Base-by-base conservation (phyloP, 306 rosid species). In the Acacia acuminata region DNA sequence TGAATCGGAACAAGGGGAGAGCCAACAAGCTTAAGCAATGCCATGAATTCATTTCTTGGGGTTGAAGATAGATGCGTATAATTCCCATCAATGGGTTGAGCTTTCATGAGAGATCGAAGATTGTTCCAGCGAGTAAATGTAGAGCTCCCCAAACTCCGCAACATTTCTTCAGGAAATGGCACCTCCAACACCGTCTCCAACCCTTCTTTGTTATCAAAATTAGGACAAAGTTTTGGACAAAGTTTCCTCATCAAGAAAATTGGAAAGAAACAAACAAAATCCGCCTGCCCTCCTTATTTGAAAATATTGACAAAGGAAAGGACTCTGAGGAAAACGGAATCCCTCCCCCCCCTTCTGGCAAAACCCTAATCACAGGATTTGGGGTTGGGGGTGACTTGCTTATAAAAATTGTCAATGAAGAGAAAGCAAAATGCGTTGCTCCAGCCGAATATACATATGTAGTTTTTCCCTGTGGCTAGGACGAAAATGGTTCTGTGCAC, bases 161-260 rank as follows among this genome's bases (percentile, higher is more conserved):
- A 86, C 97, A 94, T 91, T 47, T 88, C 97, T 74, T 94, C 98
- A 0, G 97, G 97, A 13, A 94, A 91, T 0, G 97, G 97, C 72
- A 94, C 97, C 83, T 94, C 98, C 56, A 94, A 56, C 56, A 94
- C 97, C 30, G 98, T 94, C 4, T 88, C 98, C 63, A 94, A 87
- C 11, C 97, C 95, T 70, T 91, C 83, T 13, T 81, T 87, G 2
- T 86, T 88, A 24, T 94, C 93, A 11, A 75, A 85, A 78, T 94
- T 94, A 36, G 97, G 98, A 83, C 98, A 94, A 61, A 94, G 81
- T 80, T 87, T 94, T 32, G 97, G 98, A 83, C 98, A 94, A 61
- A 94, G 81, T 80, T 87, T 94, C 91, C 95, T 90, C 98, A 94
- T 94, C 20, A 34, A 79, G 25, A 56, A 77, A 67, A n/a, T 2